phyloP scores from a whole-genome alignment of 805 yeast genomes.

The Cyberlindnera subsufficiens region DNA sequence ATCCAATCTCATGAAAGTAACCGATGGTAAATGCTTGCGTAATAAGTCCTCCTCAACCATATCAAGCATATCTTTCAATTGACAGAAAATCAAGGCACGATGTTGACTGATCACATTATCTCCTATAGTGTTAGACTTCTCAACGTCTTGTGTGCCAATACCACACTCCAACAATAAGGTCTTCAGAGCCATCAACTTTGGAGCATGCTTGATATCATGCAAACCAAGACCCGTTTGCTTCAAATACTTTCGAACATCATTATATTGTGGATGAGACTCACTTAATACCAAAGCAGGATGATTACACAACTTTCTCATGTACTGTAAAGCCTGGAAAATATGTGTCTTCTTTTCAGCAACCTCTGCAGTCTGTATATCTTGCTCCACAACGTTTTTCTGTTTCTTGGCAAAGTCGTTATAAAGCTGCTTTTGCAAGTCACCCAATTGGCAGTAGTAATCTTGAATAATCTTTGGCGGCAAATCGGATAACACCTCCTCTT shows the following conservation, averaged over 20 bases:
- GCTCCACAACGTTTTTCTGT: slow-evolving; percentile 67
- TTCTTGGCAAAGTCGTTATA: slow-evolving; percentile 86
- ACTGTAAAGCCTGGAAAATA: slow-evolving; percentile 94
- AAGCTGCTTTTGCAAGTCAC: slow-evolving; percentile 81
- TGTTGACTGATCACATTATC: slow-evolving; percentile 80
- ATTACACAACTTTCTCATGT: slow-evolving; percentile 94
- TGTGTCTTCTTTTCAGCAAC: slow-evolving; percentile 69
- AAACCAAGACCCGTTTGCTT: slow-evolving; percentile 51
- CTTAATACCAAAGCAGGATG: slow-evolving; percentile 90
- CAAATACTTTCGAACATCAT: slow-evolving; percentile 59
- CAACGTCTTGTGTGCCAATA: slow-evolving; percentile 43
- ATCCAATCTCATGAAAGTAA: slow-evolving; percentile 90
- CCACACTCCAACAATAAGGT: slow-evolving; percentile 88
- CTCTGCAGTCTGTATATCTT: slow-evolving; percentile 47
- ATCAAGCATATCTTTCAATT: slow-evolving; percentile 94
- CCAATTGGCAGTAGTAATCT: slow-evolving; percentile 94
- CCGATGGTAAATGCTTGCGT: slow-evolving; percentile 79
- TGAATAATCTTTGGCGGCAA: slow-evolving; percentile 98
- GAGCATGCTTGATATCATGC: slow-evolving; percentile 79
- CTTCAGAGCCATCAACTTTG: slow-evolving; percentile 78
- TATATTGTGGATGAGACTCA: slow-evolving; percentile 75
- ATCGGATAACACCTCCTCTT: slow-evolving; percentile 93
- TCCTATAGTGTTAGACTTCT: slow-evolving; percentile 26
- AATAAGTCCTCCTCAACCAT: slow-evolving; percentile 89
- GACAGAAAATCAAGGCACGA: slow-evolving; percentile 92